Conservation (phyloP, 208 protist genomes). For the Leishmania gerbilli region DNA sequence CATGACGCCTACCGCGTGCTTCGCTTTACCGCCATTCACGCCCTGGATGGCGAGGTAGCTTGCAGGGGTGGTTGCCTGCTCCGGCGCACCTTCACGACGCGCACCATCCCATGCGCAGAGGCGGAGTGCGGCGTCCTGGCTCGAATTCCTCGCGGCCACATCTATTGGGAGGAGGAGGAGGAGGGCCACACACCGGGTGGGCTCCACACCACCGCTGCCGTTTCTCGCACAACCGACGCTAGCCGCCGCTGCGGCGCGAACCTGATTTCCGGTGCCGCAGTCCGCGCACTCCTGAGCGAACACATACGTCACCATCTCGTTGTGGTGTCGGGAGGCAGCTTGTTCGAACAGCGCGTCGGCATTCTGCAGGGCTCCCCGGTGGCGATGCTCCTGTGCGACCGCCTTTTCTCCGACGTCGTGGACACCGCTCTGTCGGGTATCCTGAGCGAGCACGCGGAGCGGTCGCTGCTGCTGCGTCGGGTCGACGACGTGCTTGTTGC, state of each 20-base stretch:
- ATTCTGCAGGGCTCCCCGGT: conserved; percentile 80
- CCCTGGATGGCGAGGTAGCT: background rate
- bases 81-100: conserved; percentile 19
- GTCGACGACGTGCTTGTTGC: conserved; percentile 81
- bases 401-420: conserved; percentile 39
- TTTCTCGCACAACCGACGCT: background rate
- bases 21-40: conserved; percentile 15
- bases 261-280: conserved; percentile 32
- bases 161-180: conserved; percentile 42
- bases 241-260: background rate
- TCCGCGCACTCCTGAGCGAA: conserved; percentile 39
- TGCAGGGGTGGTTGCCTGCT: background rate
- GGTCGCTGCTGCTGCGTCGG: conserved; percentile 60
- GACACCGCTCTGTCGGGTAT: conserved; percentile 28
- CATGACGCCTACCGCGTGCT: conserved; percentile 58
- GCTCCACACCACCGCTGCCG: background rate
- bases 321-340: conserved; percentile 21
- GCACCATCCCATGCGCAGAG: conserved; percentile 29
- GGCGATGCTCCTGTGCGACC: conserved; percentile 77
- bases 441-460: conserved; percentile 43
- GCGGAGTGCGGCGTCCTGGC: conserved; percentile 25
- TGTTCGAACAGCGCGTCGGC: conserved; percentile 55
- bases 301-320: conserved; percentile 58
- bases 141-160: conserved; percentile 46
- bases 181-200: background rate